Evolutionary conservation across 2,329 filamentous ascomycete species (phyloP).

Genomic region (Dothistroma septosporum): DNA sequence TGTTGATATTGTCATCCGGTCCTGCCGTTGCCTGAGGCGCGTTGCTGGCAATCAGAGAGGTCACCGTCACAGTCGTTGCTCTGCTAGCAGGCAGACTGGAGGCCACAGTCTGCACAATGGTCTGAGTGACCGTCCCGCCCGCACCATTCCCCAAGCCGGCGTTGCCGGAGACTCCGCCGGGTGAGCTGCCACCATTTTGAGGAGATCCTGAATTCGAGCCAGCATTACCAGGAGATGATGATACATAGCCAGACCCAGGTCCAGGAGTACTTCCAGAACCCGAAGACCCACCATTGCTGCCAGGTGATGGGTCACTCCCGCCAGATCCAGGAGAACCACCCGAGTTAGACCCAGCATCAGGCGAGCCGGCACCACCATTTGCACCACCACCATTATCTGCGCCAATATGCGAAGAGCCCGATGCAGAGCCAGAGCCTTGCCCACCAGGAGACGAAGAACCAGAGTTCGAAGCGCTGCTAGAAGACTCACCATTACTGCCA

Average conservation of each 20-base stretch:
- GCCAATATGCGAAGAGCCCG: constrained; percentile 3
- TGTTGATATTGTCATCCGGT: neutral
- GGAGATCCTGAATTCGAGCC: neutral
- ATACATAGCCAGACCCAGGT: neutral
- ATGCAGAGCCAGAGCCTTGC: constrained; percentile 1
- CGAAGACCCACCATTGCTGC: neutral
- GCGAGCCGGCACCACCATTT: neutral
- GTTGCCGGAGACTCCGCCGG: neutral
- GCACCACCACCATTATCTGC: neutral
- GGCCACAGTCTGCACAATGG: neutral
- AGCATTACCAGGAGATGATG: neutral
- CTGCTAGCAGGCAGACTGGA: neutral
- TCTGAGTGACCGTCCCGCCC: constrained; percentile 5
- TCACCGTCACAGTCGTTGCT: neutral
- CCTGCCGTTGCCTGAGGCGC: neutral
- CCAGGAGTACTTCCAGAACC: neutral
- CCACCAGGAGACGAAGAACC: constrained; percentile 9
- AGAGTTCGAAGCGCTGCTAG: constrained; percentile 8
- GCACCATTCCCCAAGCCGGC: neutral
- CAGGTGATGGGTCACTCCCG: neutral
- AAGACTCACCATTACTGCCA: constrained; percentile 9
- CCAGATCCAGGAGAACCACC: neutral
- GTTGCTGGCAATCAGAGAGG: neutral
- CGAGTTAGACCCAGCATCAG: constrained; percentile 1
- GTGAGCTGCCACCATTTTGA: neutral